Percentiles rank a stretch among this genome's conserved stretches.
Evolutionary conservation across 768 basidiomycete genomes (phyloP).

Genomic region (Kondoa subrosea): DNA sequence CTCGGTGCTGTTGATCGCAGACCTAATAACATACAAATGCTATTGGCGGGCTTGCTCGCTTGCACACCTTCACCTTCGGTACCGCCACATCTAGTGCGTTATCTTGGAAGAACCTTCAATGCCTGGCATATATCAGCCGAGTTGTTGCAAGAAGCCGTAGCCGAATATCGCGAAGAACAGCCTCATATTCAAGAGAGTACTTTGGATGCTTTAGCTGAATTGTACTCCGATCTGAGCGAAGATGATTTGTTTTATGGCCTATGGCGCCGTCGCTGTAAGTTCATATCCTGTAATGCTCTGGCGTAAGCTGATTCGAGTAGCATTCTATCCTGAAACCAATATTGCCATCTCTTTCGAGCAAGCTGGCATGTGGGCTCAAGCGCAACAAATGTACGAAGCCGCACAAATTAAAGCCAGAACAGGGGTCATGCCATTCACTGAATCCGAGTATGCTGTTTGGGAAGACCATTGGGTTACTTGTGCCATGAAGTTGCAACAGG

Average conservation of each 20-base stretch:
- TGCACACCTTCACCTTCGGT: conserved; percentile 62
- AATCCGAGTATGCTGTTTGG: conserved; percentile 93
- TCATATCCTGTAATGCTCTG: background rate
- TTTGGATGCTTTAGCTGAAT: conserved; percentile 75
- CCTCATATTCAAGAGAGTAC: conserved; percentile 53
- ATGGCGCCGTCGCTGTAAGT: conserved; percentile 57
- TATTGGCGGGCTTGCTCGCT: conserved; percentile 67
- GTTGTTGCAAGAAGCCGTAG: conserved; percentile 60
- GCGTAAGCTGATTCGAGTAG: conserved; percentile 25
- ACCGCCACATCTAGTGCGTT: conserved; percentile 88
- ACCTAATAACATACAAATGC: conserved; percentile 80
- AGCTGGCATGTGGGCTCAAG: conserved; percentile 91
- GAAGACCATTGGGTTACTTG: conserved; percentile 98
- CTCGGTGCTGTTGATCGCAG: conserved; percentile 69
- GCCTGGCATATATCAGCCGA: conserved; percentile 89
- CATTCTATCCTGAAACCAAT: conserved; percentile 77
- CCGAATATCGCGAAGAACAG: conserved; percentile 42
- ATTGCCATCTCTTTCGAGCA: conserved; percentile 78
- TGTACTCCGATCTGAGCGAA: conserved; percentile 88
- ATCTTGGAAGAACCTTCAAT: conserved; percentile 84
- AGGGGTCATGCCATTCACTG: conserved; percentile 72
- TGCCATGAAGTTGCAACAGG: conserved; percentile 76
- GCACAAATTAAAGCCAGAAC: conserved; percentile 72
- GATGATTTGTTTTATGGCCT: conserved; percentile 95
- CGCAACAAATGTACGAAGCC: conserved; percentile 66